Evolutionary conservation across 2,329 filamentous ascomycete genomes (phyloP), one percentile per base, ranked within the genome.

Genomic region (Epichloe elymi): DNA sequence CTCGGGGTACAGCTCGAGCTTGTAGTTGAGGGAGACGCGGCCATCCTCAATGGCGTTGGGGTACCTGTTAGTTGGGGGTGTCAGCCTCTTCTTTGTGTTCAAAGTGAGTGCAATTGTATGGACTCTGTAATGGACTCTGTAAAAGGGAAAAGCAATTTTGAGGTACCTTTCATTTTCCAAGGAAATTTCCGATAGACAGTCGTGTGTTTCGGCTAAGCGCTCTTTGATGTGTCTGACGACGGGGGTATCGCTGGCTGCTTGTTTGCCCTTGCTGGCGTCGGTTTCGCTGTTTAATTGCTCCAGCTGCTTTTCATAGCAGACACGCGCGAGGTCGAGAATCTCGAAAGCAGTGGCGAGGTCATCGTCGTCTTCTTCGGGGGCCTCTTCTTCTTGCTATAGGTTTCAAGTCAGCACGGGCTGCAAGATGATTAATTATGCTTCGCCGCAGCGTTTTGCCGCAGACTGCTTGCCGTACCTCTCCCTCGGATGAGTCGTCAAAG

Each of bases 121-220:
- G n/a, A 30, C 38, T 17, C 3, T 10, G 30, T 19, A 19, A 26
- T 10, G 20, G n/a, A 30, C 38, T 17, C 3, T 10, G 30, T 19
- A 19, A 14, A 8, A 5, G 11, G 48, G 3, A 38, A 19, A n/a
- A 38, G 3, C 4, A 14, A 8, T 15, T 44, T 17, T 8, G 42
- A 55, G 66, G 53, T 70, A 82, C 72, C 86, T 83, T 69, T 97
- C 93, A 59, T 93, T 95, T 70, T 98, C 93, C 30, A 98, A 75
- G n/a, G 86, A 94, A 55, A 98, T 96, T 68, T 98, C 93, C 10
- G 90, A 87, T 55, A 97, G 85, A 51, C 95, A 78, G 64, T 96
- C 90, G 65, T 96, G 88, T 8, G 88, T 95, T 63, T 98, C 93
- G 54, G 88, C 88, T 36, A 97, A 78, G 51, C 88, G 82, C 67